Base-by-base conservation (phyloP, 768 basidiomycete species). In the Mycena rosella region DNA sequence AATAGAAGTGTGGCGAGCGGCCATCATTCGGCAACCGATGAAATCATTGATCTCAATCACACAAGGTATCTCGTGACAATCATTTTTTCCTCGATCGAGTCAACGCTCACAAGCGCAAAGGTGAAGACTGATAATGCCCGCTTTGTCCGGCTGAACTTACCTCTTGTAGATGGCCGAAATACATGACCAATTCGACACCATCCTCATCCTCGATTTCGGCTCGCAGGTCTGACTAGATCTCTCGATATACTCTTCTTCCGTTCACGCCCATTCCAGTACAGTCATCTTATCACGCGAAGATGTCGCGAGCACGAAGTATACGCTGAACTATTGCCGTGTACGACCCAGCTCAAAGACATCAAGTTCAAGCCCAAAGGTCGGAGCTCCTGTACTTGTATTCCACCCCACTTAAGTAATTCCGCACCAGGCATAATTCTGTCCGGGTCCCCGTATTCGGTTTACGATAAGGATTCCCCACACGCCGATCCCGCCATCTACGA, bases 281-380 rank as follows among this genome's bases (percentile, higher is more conserved):
- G 96, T 71, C 98, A 99, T 84, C 84, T 99, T 69, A 99, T 99
- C 79, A 98, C 96, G 9, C 84, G 98, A 77, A 87, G 98, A 89
- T 98, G 97, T 87, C 91, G 98, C 76, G 98, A 99, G 80, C 87
- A 96, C 76, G 95, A 95, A 61, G 95, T 99, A 60, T 99, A 99
- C 76, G 97, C 97, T 57, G 98, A 99, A 83, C 86, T 99, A 75
- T 88, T 98, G 88, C 96, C 98, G 27, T 99, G 98, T 78, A 99
- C 98, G 1, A 91, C 92, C 30, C 93, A 92, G 80, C 85, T 99
- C 67, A 85, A 87, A 68, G 95, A 99, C 62, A 80, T 99, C 38
- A 86, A 86, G 30, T 99, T 98, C 87, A 95, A 93, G 77, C 98
- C 98, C 0, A 97, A 96, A 84, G 98, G 97, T 95, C 44, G 29